These are phyloP conservation scores for Blastomyces emzantsi DNA, from an alignment of 2,329 filamentous ascomycete genomes.

Conservation along the genomic window DNA sequence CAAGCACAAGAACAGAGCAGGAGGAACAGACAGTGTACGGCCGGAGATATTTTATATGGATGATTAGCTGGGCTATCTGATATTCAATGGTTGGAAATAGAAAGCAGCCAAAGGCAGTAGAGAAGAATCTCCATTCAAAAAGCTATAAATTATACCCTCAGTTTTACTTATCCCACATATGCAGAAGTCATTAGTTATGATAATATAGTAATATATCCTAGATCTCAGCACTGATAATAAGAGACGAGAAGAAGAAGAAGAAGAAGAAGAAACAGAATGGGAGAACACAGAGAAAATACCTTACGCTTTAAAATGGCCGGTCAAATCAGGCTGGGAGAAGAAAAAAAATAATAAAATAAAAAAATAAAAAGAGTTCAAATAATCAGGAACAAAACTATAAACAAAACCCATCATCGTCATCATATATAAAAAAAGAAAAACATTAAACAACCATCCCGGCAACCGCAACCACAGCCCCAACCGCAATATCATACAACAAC, in stretches of 20 bases:
- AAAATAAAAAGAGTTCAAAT: neutral
- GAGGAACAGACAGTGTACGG: too few relatives aligned
- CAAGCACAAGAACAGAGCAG: too few relatives aligned
- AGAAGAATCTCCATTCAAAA: too few relatives aligned
- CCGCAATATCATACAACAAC: slow-evolving; percentile 32
- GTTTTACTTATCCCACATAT: too few relatives aligned
- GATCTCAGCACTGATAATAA: neutral
- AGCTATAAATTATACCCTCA: too few relatives aligned
- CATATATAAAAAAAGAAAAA: neutral
- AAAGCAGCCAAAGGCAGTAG: too few relatives aligned
- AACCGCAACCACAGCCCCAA: slow-evolving; percentile 38
- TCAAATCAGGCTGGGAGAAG: neutral
- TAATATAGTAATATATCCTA: neutral
- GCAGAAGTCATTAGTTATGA: too few relatives aligned
- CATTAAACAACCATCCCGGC: slow-evolving; percentile 37
- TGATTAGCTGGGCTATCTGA: too few relatives aligned
- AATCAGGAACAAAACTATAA: neutral
- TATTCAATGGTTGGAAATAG: too few relatives aligned
- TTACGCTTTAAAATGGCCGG: neutral
- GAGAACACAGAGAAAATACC: neutral
- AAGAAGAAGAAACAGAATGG: neutral
- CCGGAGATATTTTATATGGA: too few relatives aligned
- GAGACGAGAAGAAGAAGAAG: neutral
- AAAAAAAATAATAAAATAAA: neutral
- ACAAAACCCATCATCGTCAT: neutral